Base-by-base conservation (phyloP, 2,329 filamentous ascomycete genomes). In the Fusarium solani-melongenae region DNA sequence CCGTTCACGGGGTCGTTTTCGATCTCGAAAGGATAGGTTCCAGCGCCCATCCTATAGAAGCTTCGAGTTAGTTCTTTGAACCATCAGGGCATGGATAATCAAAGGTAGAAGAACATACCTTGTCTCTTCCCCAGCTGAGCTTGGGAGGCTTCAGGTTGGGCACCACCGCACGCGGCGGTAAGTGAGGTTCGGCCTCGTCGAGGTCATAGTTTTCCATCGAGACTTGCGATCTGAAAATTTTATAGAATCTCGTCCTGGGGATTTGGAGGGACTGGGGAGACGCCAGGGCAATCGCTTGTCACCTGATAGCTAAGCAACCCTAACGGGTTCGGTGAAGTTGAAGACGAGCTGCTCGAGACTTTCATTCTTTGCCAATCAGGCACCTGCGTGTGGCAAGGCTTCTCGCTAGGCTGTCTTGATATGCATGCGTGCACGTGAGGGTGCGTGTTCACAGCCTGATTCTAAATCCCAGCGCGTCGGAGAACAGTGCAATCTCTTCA, bases 361-460 rank as follows among this genome's bases (percentile, higher is more conserved):
- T 41, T 20, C 10, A 20, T 12, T 41, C 2, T 44, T 44, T 55
- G 14, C 55, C 55, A 58, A 58, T 58, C 34, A 58, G 34, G 10
- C 15, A 3, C 15, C 6, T 29, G 10, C 6, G 20, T 24, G 55
- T 10, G 22, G 55, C 20, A 7, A 58, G 55, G 55, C 55, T 4
- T 15, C 22, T 36, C n/a, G 15, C 6, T n/a, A 11, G 55, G 22
- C 55, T 24, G 4, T 14, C 8, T 10, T 27, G 31, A 27, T 15
- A 33, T 57, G 33, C 55, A 57, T 24, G 41, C 9, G 22, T 57
- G 55, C 55, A 58, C 55, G 55, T 29, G 55, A 24, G 17, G 55
- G 15, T 29, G 6, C 4, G 4, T 57, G 51, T 27, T 58, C 15
- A 10, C 24, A 38, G 55, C 55, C 34, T 58, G 55, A 20, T 39